Evolutionary conservation across 306 rosid species (phyloP), one percentile per base, ranked within the genome.

Genomic region (Cucumis melo): DNA sequence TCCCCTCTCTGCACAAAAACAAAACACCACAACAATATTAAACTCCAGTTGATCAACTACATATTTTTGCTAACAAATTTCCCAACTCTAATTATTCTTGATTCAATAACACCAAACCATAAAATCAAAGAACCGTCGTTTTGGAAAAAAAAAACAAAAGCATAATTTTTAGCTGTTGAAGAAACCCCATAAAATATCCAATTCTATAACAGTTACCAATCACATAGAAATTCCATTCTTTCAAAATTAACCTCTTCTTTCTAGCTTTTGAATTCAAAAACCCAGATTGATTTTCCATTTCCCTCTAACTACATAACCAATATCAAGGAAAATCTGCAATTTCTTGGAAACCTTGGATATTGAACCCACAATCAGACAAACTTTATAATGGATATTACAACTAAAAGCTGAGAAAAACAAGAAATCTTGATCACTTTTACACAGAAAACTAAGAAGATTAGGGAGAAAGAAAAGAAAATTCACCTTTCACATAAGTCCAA

Each of bases 401-500:
- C 36, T 1, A 56, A 32, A 74, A 53, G n/a, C 36, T 55, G 4
- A 57, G 34, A 57, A 75, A 36, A 75, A 36, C 77, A 73, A 73
- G 77, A 73, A 73, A 73, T 61, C 63, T 23, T 5, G 5, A 0
- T 29, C 1, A 42, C 13, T 71, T 24, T 54, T 34, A 14, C 51
- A 70, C 77, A 58, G 64, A 73, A 73, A 4, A 74, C 56, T 1
- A 76, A 24, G 44, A 60, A 60, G 78, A 74, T 74, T n/a, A 38
- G 4, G 34, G 54, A 50, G 53, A 14, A 7, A 74, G 78, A 24
- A 44, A 56, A 56, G 66, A 60, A 44, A 19, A 56, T 1, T 8
- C 54, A 67, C 88, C 90, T 84, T 48, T 76, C 74, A 67, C 73
- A 76, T 32, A 72, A n/a, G 82, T 27, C 57, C 80, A 76, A 55